Evolutionary conservation across 177 flowering plant genomes (phyloP).

Genomic region (Vitis hybrid): DNA sequence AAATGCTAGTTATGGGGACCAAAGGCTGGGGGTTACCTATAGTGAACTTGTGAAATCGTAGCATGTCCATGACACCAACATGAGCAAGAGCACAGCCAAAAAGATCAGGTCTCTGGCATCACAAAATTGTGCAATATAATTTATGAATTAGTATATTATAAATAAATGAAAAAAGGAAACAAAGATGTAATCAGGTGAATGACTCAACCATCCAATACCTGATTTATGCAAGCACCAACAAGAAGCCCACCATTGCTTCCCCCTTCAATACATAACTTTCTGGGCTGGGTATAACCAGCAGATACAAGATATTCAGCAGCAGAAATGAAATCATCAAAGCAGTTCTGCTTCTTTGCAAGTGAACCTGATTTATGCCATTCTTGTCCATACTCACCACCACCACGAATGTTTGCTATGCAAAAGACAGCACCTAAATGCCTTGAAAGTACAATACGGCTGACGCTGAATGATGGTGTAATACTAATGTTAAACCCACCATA

Average conservation of each 20-base stretch:
- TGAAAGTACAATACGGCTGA: constrained; percentile 61
- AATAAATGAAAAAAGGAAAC: background rate
- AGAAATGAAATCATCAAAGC: constrained; percentile 97
- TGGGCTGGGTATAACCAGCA: constrained; percentile 83
- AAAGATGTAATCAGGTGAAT: background rate
- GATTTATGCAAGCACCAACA: constrained; percentile 91
- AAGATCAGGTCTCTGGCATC: constrained; percentile 89
- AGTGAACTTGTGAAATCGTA: constrained; percentile 94
- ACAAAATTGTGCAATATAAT: constrained; percentile 3
- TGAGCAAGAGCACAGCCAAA: constrained; percentile 98
- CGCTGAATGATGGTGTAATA: constrained; percentile 82
- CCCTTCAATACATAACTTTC: constrained; percentile 91
- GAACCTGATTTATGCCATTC: constrained; percentile 99
- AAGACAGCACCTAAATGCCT: constrained; percentile 70
- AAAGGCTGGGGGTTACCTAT: constrained; percentile 55
- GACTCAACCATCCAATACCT: constrained; percentile 39
- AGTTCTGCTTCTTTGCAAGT: constrained; percentile 84
- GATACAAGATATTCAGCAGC: constrained; percentile 83
- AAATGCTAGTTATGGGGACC: background rate
- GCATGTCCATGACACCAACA: constrained; percentile 99
- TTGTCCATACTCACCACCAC: constrained; percentile 99
- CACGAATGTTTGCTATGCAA: constrained; percentile 95
- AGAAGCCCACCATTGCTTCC: constrained; percentile 99
- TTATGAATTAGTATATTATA: background rate
- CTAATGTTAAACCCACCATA: constrained; percentile 95